Conservation (phyloP, 331 rosid genomes). For the Quercus phellos region DNA sequence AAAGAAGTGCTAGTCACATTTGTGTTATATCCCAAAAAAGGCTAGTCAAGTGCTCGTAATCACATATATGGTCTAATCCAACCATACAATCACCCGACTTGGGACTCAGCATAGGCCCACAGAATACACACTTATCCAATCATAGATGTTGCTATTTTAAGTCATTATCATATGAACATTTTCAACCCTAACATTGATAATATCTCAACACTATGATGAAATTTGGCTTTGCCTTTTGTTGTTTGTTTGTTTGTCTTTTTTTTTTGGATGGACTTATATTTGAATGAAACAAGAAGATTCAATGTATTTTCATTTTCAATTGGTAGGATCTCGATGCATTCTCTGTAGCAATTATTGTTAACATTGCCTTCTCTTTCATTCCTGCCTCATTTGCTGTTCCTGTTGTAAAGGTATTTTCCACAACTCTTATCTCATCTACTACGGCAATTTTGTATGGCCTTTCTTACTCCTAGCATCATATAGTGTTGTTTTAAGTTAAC, state of each 20-base stretch:
- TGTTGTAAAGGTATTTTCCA: slow-evolving; percentile 74
- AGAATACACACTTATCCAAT: too few species aligned
- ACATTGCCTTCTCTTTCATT: slow-evolving; percentile 85
- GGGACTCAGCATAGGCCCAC: too few species aligned
- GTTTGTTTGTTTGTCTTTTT: too few species aligned
- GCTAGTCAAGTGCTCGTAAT: too few species aligned
- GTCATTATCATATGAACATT: background rate
- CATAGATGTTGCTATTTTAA: background rate
- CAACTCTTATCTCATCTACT: slow-evolving; percentile 12
- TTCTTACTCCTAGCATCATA: background rate
- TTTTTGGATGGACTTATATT: background rate
- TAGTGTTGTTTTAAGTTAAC: background rate
- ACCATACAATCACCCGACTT: too few species aligned
- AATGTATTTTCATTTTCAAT: slow-evolving; percentile 9
- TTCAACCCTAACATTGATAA: background rate
- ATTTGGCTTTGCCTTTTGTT: background rate
- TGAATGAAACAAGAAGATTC: background rate
- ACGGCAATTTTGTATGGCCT: background rate
- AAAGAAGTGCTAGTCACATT: too few species aligned
- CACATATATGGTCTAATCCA: too few species aligned
- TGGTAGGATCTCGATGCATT: slow-evolving; percentile 96
- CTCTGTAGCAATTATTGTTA: slow-evolving; percentile 85
- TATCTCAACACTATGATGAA: background rate
- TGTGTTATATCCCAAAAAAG: too few species aligned
- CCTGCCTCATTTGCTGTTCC: slow-evolving; percentile 97